Percentiles rank a stretch among this genome's conserved stretches.
Evolutionary conservation across 108 stramenopile species (phyloP).

Genomic region (Stephanodiscus minutulus): DNA sequence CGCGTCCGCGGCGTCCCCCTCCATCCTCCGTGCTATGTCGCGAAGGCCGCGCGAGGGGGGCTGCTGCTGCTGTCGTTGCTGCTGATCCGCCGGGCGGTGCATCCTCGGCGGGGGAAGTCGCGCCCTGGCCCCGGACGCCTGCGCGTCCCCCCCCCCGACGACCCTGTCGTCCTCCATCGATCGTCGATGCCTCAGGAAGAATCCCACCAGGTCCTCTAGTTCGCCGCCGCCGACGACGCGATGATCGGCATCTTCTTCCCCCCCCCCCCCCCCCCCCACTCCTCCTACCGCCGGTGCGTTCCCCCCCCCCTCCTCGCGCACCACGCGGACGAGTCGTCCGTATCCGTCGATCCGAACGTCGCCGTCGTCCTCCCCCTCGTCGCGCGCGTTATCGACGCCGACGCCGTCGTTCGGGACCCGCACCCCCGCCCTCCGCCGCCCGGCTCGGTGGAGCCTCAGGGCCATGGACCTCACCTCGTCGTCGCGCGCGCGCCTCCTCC

Average conservation of each 20-base stretch:
- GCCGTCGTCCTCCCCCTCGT: not conserved
- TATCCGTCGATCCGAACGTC: too few species aligned
- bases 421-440: not conserved
- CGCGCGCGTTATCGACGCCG: too few species aligned
- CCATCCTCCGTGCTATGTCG: conserved; percentile 18
- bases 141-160: not conserved
- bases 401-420: too few species aligned
- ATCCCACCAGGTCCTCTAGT: conserved; percentile 12
- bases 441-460: not conserved
- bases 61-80: too few species aligned
- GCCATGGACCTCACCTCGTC: not conserved
- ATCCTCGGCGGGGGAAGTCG: not conserved
- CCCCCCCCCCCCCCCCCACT: too few species aligned
- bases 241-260: too few species aligned
- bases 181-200: conserved; percentile 11
- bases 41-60: not conserved
- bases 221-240: too few species aligned
- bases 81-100: conserved; percentile 12
- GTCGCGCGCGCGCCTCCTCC: not conserved
- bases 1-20: conserved; percentile 15
- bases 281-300: too few species aligned
- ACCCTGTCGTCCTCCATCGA: not conserved
- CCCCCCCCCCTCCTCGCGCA: not conserved
- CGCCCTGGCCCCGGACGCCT: not conserved
- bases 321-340: too few species aligned